These are phyloP conservation scores for Onygena corvina DNA, from an alignment of 2,329 filamentous ascomycete genomes.

Conservation along the genomic window DNA sequence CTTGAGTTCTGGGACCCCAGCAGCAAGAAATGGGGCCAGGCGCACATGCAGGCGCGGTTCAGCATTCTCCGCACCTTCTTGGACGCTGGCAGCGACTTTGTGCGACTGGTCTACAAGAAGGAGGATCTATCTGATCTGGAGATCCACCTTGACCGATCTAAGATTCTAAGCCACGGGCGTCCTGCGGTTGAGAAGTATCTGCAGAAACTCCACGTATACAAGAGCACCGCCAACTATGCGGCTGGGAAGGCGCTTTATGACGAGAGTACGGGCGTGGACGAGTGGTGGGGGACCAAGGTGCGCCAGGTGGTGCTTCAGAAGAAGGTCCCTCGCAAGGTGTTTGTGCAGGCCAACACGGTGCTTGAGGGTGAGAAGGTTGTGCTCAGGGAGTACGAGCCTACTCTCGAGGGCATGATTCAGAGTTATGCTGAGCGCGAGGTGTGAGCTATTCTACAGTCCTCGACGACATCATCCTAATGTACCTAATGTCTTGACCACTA, in stretches of 20 bases:
- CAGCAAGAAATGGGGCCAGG: slow-evolving; percentile 80
- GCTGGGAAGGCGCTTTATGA: slow-evolving; percentile 69
- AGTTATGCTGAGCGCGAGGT: slow-evolving; percentile 57
- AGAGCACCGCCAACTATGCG: slow-evolving; percentile 73
- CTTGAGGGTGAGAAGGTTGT: slow-evolving; percentile 57
- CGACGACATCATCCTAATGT: too few relatives aligned
- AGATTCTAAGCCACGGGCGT: slow-evolving; percentile 73
- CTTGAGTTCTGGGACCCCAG: slow-evolving; percentile 94
- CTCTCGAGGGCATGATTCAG: slow-evolving; percentile 66
- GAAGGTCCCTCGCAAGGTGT: slow-evolving; percentile 56
- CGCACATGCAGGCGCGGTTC: slow-evolving; percentile 83
- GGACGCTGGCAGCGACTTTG: slow-evolving; percentile 74
- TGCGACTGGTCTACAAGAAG: slow-evolving; percentile 61
- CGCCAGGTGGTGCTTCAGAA: slow-evolving; percentile 50
- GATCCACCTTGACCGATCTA: slow-evolving; percentile 70
- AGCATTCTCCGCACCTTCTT: slow-evolving; percentile 69
- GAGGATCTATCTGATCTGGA: slow-evolving; percentile 69
- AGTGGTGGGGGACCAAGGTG: slow-evolving; percentile 73
- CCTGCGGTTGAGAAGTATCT: slow-evolving; percentile 75
- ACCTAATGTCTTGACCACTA: too few relatives aligned
- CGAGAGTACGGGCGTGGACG: slow-evolving; percentile 68
- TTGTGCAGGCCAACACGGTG: slow-evolving; percentile 85
- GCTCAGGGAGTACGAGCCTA: slow-evolving; percentile 77
- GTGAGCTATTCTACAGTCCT: slow-evolving; percentile 16
- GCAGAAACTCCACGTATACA: slow-evolving; percentile 86